Base-by-base conservation (phyloP, 2,329 filamentous ascomycete species). In the Clonostachys rhizophaga region DNA sequence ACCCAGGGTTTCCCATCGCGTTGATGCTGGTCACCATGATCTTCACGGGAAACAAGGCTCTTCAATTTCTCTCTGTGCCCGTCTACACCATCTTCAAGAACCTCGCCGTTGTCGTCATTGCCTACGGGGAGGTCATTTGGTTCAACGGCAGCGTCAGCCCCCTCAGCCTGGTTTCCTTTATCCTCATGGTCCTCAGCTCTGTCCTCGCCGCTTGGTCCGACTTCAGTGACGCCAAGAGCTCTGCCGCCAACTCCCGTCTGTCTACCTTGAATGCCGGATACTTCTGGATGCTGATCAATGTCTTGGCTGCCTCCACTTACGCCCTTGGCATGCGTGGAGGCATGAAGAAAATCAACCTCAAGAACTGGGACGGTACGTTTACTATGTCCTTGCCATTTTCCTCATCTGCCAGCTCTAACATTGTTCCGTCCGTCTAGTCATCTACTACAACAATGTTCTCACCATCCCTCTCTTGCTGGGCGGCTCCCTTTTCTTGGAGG, bases 41-140 rank as follows among this genome's bases (percentile, higher is more conserved):
- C 70, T 99, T 97, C 72, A 97, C 94, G 47, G 86, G 90, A 61
- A 94, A 89, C 61, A 96, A 96, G 75, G 91, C 94, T 17, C 83
- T 99, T 42, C 91, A 96, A 70, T 97, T 86, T 70, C 87, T 99
- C 52, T 96, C 91, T 33, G 95, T 99, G 47, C 94, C 94, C 24
- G 94, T 99, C 24, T 99, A 99, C 74, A 99, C 94, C 48, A 99
- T 99, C 66, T 99, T 99, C 81, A 99, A 99, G 81, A 99, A 99
- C 74, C 71, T 99, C 75, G 96, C 94, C 51, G 99, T 95, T 67
- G 97, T 99, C 60, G 84, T 97, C 54, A 99, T 97, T 61, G 94
- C 94, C 47, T 99, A 99, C 58, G 94, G 94, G 57, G 94, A 99
- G 72, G 92, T 99, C 34, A 79, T 99, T 46, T 97, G 92, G 91